These are phyloP conservation scores for Lycium ferocissimum DNA, from an alignment of 257 asterid species.

Conservation along the genomic window DNA sequence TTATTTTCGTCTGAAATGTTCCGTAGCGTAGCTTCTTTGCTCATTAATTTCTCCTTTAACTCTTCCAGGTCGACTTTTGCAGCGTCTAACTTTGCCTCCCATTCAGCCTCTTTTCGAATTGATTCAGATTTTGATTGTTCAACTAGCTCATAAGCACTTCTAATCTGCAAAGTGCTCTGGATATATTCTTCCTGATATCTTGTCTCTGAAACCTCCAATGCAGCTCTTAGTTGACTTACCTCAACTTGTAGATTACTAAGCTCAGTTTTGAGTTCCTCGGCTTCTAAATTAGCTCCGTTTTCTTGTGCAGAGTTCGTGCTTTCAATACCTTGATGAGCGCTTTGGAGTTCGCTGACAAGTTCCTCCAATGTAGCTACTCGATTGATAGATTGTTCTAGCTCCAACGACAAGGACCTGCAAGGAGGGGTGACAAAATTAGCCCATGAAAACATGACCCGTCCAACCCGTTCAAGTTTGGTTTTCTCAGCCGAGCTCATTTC, in stretches of 20 bases:
- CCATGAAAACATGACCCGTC: too few relatives aligned
- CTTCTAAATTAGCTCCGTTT: slow-evolving; percentile 36
- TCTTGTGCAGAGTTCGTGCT: slow-evolving; percentile 36
- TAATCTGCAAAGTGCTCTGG: slow-evolving; percentile 68
- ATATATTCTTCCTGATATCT: slow-evolving; percentile 68
- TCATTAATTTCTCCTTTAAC: slow-evolving; percentile 47
- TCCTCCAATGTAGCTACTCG: slow-evolving; percentile 60
- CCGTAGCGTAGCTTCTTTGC: slow-evolving; percentile 43
- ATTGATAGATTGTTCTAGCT: slow-evolving; percentile 65
- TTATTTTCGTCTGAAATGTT: slow-evolving; percentile 37
- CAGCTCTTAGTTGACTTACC: slow-evolving; percentile 52
- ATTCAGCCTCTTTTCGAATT: slow-evolving; percentile 55
- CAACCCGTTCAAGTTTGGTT: too few relatives aligned
- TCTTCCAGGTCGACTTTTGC: slow-evolving; percentile 59
- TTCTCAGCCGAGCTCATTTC: too few relatives aligned
- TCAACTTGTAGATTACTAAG: slow-evolving; percentile 50
- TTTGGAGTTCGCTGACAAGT: slow-evolving; percentile 54
- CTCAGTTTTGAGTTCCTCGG: slow-evolving; percentile 44
- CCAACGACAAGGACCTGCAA: slow-evolving; percentile 49
- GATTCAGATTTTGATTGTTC: slow-evolving; percentile 62
- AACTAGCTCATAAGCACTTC: slow-evolving; percentile 66
- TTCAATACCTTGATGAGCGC: slow-evolving; percentile 43
- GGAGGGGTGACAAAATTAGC: not conserved
- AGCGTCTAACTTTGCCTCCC: slow-evolving; percentile 53
- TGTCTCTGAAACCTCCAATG: slow-evolving; percentile 73